Base-by-base conservation (phyloP, 208 protist genomes). In the Balamuthia mandrillaris region DNA sequence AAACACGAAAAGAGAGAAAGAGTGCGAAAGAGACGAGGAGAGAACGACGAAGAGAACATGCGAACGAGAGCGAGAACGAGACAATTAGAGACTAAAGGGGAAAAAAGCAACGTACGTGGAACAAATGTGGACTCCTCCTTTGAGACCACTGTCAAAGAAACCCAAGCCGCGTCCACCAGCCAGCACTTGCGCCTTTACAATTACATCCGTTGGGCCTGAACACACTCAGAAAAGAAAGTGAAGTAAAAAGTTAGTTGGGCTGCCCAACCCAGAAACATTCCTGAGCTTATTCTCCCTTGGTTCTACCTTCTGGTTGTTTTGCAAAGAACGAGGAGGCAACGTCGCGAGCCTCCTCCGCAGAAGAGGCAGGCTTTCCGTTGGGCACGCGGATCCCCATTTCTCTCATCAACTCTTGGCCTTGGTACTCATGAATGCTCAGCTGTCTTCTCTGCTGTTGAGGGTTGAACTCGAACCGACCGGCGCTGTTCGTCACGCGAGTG, bases 101-200 rank as follows among this genome's bases (percentile, higher is more conserved):
- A n/a, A n/a, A n/a, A n/a, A n/a, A n/a, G n/a, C n/a, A n/a, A 83
- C 81, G 33, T 85, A 81, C 72, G 37, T 31, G 44, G 37, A 29
- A 33, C 83, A 87, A 41, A 82, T 54, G 44, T 90, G 88, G 21
- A 90, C 88, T 44, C 88, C 88, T 51, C 88, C 88, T 37, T 83
- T 75, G 42, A 92, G 49, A 24, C 89, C 89, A 54, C 61, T 88
- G 1, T 52, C 42, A 42, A 92, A 92, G 61, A 70, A 31, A 68
- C 90, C 90, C 63, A 89, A 79, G 44, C 90, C 90, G 52, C 90
- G 87, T n/a, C 90, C 90, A 58, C 90, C 90, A 24, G 90, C 90
- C 4, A 92, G 49, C 39, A 92, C 49, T 47, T 92, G 90, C 21
- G 90, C 61, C 52, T 92, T 92, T 2, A 92, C 79, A 18, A 92